Conservation (phyloP, 2,329 filamentous ascomycete species). For the Botrytis porri region DNA sequence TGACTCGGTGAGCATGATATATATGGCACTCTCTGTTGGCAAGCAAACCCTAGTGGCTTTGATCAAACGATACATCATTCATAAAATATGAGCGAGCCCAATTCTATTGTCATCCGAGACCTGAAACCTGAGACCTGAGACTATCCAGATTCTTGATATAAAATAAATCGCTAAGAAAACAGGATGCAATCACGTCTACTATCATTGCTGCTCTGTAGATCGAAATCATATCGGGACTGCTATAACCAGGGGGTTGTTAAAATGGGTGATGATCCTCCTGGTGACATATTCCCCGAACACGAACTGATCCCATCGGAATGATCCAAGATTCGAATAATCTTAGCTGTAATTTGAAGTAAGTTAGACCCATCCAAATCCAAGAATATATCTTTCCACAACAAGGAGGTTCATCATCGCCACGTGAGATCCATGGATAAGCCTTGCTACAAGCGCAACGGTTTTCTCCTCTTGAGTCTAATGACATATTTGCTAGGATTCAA, state of each 20-base stretch:
- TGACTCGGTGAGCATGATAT: not conserved
- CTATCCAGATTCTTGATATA: not conserved
- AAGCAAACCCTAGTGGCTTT: constrained; percentile 1
- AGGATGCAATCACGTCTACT: constrained; percentile 1
- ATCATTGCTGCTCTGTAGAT: not conserved
- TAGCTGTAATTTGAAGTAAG: not conserved
- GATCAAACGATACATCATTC: not conserved
- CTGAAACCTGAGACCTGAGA: not conserved
- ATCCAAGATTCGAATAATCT: constrained; percentile 9
- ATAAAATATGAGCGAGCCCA: not conserved
- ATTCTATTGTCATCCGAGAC: not conserved
- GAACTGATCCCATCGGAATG: constrained; percentile 12
- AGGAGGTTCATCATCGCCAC: constrained; percentile 16
- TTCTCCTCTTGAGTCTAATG: constrained; percentile 6
- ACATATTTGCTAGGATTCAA: not conserved
- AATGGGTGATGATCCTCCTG: not conserved
- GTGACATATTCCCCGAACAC: constrained; percentile 12
- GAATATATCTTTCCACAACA: not conserved
- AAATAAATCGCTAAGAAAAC: not conserved
- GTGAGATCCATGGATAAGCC: constrained; percentile 19
- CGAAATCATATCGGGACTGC: constrained; percentile 9
- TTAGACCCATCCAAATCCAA: not conserved
- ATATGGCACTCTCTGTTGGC: not conserved
- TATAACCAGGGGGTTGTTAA: not conserved
- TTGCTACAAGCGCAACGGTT: constrained; percentile 18